phyloP scores from a whole-genome alignment of 305 asterid genomes.

The Fraxinus sp. region DNA sequence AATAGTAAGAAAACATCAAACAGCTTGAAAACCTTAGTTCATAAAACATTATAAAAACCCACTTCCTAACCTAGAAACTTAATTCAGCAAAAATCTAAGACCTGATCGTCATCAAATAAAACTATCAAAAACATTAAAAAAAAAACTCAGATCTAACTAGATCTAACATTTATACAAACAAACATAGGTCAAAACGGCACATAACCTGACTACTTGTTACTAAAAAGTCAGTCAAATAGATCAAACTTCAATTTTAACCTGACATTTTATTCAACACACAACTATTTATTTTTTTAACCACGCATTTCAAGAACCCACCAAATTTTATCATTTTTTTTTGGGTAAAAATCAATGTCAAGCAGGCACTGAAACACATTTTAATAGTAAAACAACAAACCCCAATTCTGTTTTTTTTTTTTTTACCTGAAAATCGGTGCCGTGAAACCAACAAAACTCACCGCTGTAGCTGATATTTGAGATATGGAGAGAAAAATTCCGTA shows the following conservation, averaged over 20 bases:
- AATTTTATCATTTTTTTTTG: background rate
- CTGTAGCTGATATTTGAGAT: background rate
- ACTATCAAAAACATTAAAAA: background rate
- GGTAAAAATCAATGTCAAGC: background rate
- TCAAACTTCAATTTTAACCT: background rate
- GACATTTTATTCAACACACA: background rate
- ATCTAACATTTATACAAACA: slow-evolving; percentile 14
- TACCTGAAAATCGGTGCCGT: slow-evolving; percentile 16
- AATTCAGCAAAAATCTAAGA: background rate
- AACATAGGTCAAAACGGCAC: background rate
- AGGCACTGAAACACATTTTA: slow-evolving; percentile 1
- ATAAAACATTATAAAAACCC: background rate
- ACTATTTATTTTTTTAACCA: background rate
- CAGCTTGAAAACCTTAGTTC: background rate
- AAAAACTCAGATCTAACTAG: slow-evolving; percentile 25
- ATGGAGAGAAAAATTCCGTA: background rate
- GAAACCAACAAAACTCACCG: slow-evolving; percentile 13
- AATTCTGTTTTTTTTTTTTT: background rate
- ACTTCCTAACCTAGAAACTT: background rate
- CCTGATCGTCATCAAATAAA: background rate
- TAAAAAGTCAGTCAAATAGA: background rate
- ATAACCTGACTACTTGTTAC: background rate
- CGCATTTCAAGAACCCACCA: background rate
- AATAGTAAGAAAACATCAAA: background rate
- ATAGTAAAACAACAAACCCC: background rate